These are phyloP conservation scores for Geotrichum carabidarum DNA, from an alignment of 1,139 yeast species.

Conservation along the genomic window DNA sequence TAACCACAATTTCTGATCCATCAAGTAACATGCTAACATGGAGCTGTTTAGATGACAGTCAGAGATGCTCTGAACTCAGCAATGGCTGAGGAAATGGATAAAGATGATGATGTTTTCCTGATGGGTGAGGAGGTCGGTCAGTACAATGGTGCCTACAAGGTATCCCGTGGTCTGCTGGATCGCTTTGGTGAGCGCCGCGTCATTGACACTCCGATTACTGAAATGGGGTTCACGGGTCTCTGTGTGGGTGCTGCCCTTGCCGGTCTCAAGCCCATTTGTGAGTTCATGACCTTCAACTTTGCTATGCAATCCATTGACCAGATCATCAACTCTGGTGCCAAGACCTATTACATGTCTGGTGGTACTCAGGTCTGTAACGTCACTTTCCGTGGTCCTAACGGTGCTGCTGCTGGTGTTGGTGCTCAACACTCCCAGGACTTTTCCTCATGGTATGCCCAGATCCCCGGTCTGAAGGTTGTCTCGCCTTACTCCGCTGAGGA, in stretches of 20 bases:
- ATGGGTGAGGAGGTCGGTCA: conserved; percentile 99
- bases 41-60: conserved; percentile 54
- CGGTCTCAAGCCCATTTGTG: conserved; percentile 94
- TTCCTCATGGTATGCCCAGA: conserved; percentile 96
- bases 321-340: conserved; percentile 96
- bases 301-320: conserved; percentile 99
- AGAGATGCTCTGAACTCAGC: conserved; percentile 96
- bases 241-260: conserved; percentile 97
- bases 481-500: conserved; percentile 96
- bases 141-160: conserved; percentile 98
- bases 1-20: neutral
- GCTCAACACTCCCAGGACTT: conserved; percentile 99
- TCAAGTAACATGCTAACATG: neutral
- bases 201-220: conserved; percentile 97
- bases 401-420: conserved; percentile 99
- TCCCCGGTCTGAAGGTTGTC: conserved; percentile 95
- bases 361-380: conserved; percentile 96
- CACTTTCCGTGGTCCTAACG: conserved; percentile 98
- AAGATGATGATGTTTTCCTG: conserved; percentile 87
- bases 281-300: conserved; percentile 98
- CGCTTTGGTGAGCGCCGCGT: conserved; percentile 96
- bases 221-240: conserved; percentile 97
- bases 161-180: conserved; percentile 91
- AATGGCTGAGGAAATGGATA: conserved; percentile 94
- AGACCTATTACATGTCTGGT: conserved; percentile 98